A percentile compares a stretch with the other conserved stretches of the same genome.
Evolutionary conservation across 129 eudicot species (phyloP).

Genomic region (Centrapalus pauciflorus): DNA sequence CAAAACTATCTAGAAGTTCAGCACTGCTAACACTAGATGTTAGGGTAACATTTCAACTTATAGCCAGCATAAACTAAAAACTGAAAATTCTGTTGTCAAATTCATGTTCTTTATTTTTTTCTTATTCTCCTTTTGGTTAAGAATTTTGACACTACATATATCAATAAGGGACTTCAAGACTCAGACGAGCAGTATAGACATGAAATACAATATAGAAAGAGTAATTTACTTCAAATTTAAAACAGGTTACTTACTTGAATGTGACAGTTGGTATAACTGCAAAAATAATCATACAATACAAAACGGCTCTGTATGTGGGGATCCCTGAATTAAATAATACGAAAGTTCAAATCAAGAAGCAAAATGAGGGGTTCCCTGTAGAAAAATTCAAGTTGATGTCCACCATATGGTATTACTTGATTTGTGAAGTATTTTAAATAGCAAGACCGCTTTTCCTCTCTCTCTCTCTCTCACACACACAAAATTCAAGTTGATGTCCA

Average conservation of each 20-base stretch:
- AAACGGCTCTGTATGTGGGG: conserved; percentile 55
- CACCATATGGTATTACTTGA: too few relatives aligned
- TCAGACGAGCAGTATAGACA: background rate
- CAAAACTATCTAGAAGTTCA: background rate
- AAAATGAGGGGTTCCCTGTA: too few relatives aligned
- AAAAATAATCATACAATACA: conserved; percentile 61
- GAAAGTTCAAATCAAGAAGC: conserved; percentile 4
- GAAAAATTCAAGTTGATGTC: too few relatives aligned
- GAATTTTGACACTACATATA: conserved; percentile 2
- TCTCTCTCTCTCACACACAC: too few relatives aligned
- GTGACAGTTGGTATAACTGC: conserved; percentile 83
- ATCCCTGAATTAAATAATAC: conserved; percentile 47
- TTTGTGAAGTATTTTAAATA: too few relatives aligned
- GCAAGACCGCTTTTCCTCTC: too few relatives aligned
- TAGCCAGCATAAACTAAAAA: background rate
- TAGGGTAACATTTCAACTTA: background rate
- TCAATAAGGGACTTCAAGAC: background rate
- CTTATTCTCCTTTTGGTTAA: background rate
- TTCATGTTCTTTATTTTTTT: background rate
- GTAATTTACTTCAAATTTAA: background rate
- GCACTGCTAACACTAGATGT: background rate
- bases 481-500: too few relatives aligned
- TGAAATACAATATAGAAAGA: conserved; percentile 4
- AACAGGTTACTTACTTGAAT: conserved; percentile 58
- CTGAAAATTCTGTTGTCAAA: background rate